Evolutionary conservation across 1,284 basidiomycete genomes (phyloP), one percentile per base, ranked within the genome.

Genomic region (Vanrija pseudolonga): DNA sequence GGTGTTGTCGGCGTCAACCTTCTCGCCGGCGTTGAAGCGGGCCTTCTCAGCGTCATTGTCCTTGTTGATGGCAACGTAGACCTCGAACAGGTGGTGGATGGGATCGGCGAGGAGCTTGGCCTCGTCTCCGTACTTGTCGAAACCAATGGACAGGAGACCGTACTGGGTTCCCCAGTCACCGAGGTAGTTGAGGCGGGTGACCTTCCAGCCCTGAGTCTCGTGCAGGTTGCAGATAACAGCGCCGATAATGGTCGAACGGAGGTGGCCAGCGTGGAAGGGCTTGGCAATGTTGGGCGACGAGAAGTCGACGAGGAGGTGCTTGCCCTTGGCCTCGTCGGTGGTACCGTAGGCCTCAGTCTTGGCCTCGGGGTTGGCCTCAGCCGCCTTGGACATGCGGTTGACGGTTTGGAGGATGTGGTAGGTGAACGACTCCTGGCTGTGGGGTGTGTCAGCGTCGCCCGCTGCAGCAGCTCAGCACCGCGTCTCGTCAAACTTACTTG

Each of bases 251-350:
- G 96, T 99, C 61, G 89, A 93, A 51, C 96, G 84, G 60, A 98
- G 79, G 76, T 98, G 95, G 17, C 96, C 96, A 53, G 97, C 94
- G 70, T 98, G 95, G 84, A 98, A 98, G 6, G 89, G 89, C 76
- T 99, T 99, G 38, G 96, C 95, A 69, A 98, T 98, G 76, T 99
- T 98, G 18, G 95, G 94, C 5, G 89, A 91, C 0, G 92, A 96
- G 77, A 94, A 98, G 75, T 98, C 82, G 61, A 83, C 88, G 44
- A 41, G 56, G 59, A 76, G 57, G 63, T 69, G 68, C 78, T 95
- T 92, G 41, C 90, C 90, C 49, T 81, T 78, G 4, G 89, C 90
- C n/a, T 81, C 81, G 15, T 79, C 78, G 71, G 89, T 89, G 2
- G 83, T 82, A 18, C 90, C 90, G 66, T 89, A 93, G 2, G 80